Percentiles rank a stretch among this genome's conserved stretches.
phyloP scores from a whole-genome alignment of 441 rosid species.

The Populus hybrid region DNA sequence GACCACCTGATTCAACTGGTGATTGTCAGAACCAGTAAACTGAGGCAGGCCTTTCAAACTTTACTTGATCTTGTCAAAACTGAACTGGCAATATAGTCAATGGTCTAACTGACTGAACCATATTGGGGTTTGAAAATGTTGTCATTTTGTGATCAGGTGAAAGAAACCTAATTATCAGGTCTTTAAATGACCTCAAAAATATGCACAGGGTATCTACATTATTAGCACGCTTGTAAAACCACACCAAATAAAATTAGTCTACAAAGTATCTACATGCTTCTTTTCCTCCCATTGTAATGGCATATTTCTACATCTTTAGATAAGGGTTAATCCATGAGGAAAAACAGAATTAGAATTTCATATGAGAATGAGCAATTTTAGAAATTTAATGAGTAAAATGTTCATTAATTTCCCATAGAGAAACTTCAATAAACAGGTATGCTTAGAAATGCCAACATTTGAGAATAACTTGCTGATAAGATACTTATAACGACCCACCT shows the following conservation, averaged over 20 bases:
- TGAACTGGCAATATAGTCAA: no score
- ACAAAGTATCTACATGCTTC: neutral
- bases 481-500: constrained; percentile 30
- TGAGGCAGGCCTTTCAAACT: neutral
- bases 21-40: neutral
- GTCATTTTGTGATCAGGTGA: neutral
- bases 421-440: neutral
- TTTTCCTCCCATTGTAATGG: neutral
- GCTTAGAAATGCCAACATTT: neutral
- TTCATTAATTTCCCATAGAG: neutral
- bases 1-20: neutral
- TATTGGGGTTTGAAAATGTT: neutral
- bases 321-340: neutral
- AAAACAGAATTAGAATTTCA: neutral
- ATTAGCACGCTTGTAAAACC: neutral
- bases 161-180: neutral
- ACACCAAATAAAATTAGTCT: neutral
- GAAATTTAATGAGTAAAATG: neutral
- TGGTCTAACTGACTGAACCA: no score
- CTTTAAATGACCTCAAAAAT: neutral
- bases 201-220: neutral
- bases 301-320: neutral
- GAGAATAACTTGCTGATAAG: constrained; percentile 6
- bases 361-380: neutral
- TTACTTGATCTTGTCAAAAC: no score